Conservation (phyloP, 164 flowering plant genomes). For the Liriodendron chinense region DNA sequence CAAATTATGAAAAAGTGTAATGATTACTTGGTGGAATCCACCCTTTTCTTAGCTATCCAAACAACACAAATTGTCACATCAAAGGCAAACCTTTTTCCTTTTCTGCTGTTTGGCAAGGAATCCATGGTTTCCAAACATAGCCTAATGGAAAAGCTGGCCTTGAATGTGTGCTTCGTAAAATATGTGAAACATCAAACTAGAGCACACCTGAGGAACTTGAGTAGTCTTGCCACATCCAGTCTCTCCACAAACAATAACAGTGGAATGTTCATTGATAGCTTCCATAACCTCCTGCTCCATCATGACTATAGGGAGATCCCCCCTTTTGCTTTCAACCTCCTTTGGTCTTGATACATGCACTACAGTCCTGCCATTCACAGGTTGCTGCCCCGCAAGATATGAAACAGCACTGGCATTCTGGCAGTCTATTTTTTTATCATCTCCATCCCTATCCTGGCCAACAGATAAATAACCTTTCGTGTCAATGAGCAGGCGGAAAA, state of each 20-base stretch:
- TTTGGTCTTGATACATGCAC: constrained; percentile 77
- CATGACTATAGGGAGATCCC: constrained; percentile 90
- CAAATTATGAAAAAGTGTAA: too few relatives aligned
- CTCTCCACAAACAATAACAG: constrained; percentile 85
- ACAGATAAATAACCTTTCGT: neutral
- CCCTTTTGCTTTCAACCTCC: constrained; percentile 63
- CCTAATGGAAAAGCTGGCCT: neutral
- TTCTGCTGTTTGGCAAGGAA: too few relatives aligned
- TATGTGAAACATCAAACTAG: neutral
- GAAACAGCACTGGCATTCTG: constrained; percentile 8
- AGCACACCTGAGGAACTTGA: constrained; percentile 84
- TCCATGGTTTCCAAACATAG: too few relatives aligned
- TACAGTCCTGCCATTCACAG: constrained; percentile 38
- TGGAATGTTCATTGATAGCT: constrained; percentile 67
- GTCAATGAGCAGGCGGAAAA: neutral
- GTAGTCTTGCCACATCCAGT: constrained; percentile 98
- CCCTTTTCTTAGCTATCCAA: too few relatives aligned
- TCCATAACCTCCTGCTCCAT: constrained; percentile 99
- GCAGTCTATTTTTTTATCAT: constrained; percentile 10
- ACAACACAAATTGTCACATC: too few relatives aligned
- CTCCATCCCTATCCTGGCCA: constrained; percentile 32
- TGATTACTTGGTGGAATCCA: too few relatives aligned
- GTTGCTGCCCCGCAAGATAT: constrained; percentile 15
- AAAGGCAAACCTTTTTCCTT: too few relatives aligned
- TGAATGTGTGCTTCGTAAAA: neutral